These are phyloP conservation scores for Peronospora destructor DNA, from an alignment of 352 stramenopile genomes.

Conservation along the genomic window DNA sequence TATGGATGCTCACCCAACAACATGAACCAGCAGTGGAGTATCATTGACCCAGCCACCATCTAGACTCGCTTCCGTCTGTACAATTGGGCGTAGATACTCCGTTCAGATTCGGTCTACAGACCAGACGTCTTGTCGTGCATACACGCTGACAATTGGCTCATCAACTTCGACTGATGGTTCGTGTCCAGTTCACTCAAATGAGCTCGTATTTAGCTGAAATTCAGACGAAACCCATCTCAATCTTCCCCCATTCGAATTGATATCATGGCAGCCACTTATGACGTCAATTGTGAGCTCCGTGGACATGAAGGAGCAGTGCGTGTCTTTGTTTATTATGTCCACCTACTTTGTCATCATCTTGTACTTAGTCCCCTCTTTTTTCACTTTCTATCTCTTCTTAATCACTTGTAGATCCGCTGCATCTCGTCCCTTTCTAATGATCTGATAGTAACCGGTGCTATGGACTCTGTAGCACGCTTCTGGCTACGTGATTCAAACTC, in stretches of 20 bases:
- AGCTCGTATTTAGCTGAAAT: too few relatives aligned
- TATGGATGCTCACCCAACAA: slow-evolving; percentile 49
- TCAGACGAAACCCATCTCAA: too few relatives aligned
- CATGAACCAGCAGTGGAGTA: slow-evolving; percentile 47
- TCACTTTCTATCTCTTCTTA: slow-evolving; percentile 6
- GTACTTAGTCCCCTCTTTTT: not conserved
- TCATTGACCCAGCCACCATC: slow-evolving; percentile 1
- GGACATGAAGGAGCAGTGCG: slow-evolving; percentile 73
- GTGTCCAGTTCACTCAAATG: too few relatives aligned
- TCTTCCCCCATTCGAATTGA: too few relatives aligned
- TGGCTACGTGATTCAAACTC: slow-evolving; percentile 39
- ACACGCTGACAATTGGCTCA: not conserved
- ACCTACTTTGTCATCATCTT: slow-evolving; percentile 1
- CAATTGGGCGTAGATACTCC: not conserved
- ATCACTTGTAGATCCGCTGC: slow-evolving; percentile 45
- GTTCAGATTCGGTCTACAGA: too few relatives aligned
- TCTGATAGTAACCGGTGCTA: slow-evolving; percentile 61
- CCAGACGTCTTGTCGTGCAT: not conserved
- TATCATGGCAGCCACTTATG: slow-evolving; percentile 5
- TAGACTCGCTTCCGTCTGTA: not conserved
- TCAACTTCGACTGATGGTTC: too few relatives aligned
- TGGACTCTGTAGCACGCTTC: slow-evolving; percentile 57
- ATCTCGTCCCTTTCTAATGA: slow-evolving; percentile 44
- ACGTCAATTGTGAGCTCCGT: slow-evolving; percentile 48
- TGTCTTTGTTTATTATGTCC: not conserved